Base-by-base conservation (phyloP, 2,329 filamentous ascomycete species). In the Pseudogymnoascus sp. region DNA sequence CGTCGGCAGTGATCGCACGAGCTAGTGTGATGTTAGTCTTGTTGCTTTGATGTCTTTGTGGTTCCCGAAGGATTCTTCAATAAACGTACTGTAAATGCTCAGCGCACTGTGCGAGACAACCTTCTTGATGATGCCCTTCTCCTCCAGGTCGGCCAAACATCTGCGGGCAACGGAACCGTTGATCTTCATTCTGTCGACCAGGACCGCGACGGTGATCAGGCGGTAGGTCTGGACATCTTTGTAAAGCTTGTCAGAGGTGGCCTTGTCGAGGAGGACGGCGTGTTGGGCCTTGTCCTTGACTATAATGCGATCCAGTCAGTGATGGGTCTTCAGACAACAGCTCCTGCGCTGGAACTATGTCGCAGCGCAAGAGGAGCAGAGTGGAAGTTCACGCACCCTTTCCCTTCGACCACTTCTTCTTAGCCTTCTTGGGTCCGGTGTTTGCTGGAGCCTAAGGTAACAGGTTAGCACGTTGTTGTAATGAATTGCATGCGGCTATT, bases 261-360 rank as follows among this genome's bases (percentile, higher is more conserved):
- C 78, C 88, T 99, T 99, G 86, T 99, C 95, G 83, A 99, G 91
- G 78, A 97, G 86, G 82, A 99, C 95, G 81, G 90, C 91, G 88
- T 99, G 95, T 81, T 97, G 90, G 82, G 95, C 93, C 93, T 99
- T 99, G 88, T 99, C 95, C 95, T 99, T 99, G 86, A 99, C 95
- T 92, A 80, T 84, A 72, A 76, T 75, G 35, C 38, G 21, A 42
- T 75, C 79, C 79, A 67, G 77, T 79, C 68, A 66, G 61, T 44
- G 53, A 62, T 68, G 37, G 69, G 64, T 61, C 33, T 64, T 10
- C 31, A 60, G 46, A 19, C 17, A 35, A 44, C 13, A 26, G 19
- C 44, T 67, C 65, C 56, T 59, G 40, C 62, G 56, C 59, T 38
- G 29, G 29, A 9, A 50, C 46, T 59, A 15, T 21, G 31, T 11